Evolutionary conservation across 2,329 filamentous ascomycete genomes (phyloP), one percentile per base, ranked within the genome.

Genomic region (Aspergillus fumigatus): DNA sequence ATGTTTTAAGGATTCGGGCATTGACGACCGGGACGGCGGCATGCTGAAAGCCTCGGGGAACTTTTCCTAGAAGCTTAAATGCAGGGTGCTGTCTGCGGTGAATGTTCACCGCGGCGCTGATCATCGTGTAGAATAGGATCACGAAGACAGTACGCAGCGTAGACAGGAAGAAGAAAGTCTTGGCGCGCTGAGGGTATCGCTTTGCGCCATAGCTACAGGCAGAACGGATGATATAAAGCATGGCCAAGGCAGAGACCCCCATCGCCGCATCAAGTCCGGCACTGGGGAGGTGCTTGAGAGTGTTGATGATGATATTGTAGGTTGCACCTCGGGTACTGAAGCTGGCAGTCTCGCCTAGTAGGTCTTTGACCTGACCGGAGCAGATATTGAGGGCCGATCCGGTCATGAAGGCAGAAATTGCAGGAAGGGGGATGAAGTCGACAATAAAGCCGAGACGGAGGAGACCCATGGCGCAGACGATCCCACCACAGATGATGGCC

Each of bases 341-440:
- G 1, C 62, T 48, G 10, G 66, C 74, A 2, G 80, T 81, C 68
- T 96, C 87, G 6, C 94, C 94, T 77, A 99, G 83, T 72, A 97
- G 77, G 2, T 83, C 82, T 1, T 90, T 88, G 4, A 97, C 81
- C 73, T 99, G 94, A 35, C 94, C 92, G 25, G 85, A 83, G 17
- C 84, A 86, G 69, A 99, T 97, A 66, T 84, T 96, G 73, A 99
- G 83, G 53, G 93, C 92, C 4, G 93, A 96, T 2, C 93, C 93
- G 0, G 94, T 97, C 89, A 97, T 97, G 79, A 96, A 97, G 2
- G 94, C 92, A 0, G 90, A 92, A 53, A 97, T 90, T 0, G 92
- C 90, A 1, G 91, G 87, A 55, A 97, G 84, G 1, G 94, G 90
- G 66, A 97, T 97, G 67, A 97, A 84, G 63, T 97, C 92, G 50